Evolutionary conservation across 768 basidiomycete genomes (phyloP).

Genomic region (Sporobolomyces roseus): DNA sequence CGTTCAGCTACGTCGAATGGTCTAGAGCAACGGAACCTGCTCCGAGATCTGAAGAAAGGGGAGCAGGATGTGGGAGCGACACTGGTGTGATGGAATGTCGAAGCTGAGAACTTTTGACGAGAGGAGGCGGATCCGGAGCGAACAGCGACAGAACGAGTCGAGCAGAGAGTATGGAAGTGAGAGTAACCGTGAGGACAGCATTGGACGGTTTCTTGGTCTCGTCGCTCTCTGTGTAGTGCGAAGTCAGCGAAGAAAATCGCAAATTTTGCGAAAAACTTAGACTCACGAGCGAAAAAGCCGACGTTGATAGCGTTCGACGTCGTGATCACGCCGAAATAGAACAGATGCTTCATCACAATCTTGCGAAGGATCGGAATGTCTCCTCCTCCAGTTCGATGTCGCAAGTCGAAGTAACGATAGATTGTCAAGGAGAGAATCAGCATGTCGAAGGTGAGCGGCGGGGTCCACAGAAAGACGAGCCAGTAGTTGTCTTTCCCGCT

Average conservation of each 20-base stretch:
- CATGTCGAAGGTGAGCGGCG: neutral
- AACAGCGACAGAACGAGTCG: neutral
- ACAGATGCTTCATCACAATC: neutral
- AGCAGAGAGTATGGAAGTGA: neutral
- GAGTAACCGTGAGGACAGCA: neutral
- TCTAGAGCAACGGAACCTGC: too few relatives aligned
- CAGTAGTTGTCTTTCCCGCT: neutral
- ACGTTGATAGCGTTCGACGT: neutral
- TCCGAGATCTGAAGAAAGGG: too few relatives aligned
- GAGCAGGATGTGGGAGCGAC: too few relatives aligned
- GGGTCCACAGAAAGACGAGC: neutral
- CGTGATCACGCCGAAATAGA: neutral
- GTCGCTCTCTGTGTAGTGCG: neutral
- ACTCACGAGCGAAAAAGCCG: neutral
- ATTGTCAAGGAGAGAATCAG: neutral
- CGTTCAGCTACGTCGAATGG: too few relatives aligned
- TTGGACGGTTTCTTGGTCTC: neutral
- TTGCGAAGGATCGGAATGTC: slow-evolving; percentile 1
- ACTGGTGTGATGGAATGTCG: too few relatives aligned
- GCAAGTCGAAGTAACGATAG: neutral
- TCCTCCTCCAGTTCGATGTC: neutral
- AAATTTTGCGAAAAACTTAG: too few relatives aligned
- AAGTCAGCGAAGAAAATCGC: too few relatives aligned
- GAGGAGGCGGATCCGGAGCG: neutral
- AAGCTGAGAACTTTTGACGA: neutral